Percentiles rank a stretch among this genome's conserved stretches.
These are phyloP conservation scores for Hypsizygus ulmarius DNA, from an alignment of 1,284 basidiomycete genomes.

Conservation along the genomic window DNA sequence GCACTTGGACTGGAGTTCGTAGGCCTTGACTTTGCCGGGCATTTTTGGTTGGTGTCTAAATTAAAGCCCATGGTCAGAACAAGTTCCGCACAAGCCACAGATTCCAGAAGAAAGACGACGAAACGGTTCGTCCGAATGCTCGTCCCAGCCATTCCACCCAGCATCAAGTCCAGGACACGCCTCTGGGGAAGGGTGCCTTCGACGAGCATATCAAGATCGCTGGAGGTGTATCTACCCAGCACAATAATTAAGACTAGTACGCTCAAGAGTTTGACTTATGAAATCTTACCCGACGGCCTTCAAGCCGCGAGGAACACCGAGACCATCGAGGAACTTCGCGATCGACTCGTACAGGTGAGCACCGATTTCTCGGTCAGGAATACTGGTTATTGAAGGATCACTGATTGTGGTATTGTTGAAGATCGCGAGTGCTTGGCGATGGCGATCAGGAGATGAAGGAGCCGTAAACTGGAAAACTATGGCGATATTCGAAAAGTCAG, in stretches of 20 bases:
- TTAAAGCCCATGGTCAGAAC: slow-evolving; percentile 3
- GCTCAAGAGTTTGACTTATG: background rate
- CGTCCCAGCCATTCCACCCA: no score
- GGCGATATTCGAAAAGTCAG: background rate
- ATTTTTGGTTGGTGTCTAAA: slow-evolving; percentile 43
- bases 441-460: slow-evolving; percentile 86
- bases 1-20: slow-evolving; percentile 98
- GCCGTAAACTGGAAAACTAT: slow-evolving; percentile 91
- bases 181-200: slow-evolving; percentile 87
- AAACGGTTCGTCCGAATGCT: background rate
- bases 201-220: slow-evolving; percentile 69
- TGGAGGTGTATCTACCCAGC: slow-evolving; percentile 52
- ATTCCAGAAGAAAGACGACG: background rate
- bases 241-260: background rate
- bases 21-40: slow-evolving; percentile 92
- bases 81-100: background rate
- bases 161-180: slow-evolving; percentile 73
- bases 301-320: slow-evolving; percentile 88
- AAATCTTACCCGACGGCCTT: slow-evolving; percentile 67
- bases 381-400: slow-evolving; percentile 68
- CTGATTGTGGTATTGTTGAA: slow-evolving; percentile 68
- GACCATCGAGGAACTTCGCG: slow-evolving; percentile 82
- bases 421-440: slow-evolving; percentile 85
- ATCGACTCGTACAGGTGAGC: slow-evolving; percentile 85
- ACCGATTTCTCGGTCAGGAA: slow-evolving; percentile 84